Base-by-base conservation (phyloP, 305 asterid species). In the Lippia alba region DNA sequence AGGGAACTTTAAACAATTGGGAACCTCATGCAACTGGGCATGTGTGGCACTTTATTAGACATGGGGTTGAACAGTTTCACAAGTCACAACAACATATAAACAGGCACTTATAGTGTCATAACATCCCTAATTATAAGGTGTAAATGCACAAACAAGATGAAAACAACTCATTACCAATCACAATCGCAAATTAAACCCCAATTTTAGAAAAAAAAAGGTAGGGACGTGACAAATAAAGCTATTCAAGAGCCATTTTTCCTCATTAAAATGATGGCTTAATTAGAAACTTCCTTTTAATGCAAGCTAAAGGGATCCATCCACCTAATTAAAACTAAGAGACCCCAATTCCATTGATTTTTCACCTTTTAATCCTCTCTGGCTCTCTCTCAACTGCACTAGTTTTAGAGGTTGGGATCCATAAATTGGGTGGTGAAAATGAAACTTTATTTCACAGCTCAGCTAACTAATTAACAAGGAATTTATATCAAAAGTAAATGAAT, bases 361-460 rank as follows among this genome's bases (percentile, higher is more conserved):
- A 65, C 67, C 54, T 24, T 78, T 74, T 67, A 70, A 64, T 55
- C 75, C 68, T 69, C 45, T 64, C n/a, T n/a, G n/a, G n/a, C n/a
- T 24, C 30, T n/a, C n/a, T n/a, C 30, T 24, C 78, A 73, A 61
- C 81, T 63, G 69, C 69, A 69, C 61, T 44, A 2, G 8, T 44
- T 3, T 53, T 10, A 64, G 63, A 77, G 64, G 71, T 68, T 74
- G 75, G 30, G 62, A 57, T 75, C 70, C 60, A 54, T 41, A 44
- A 66, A 49, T 57, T 65, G 75, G 75, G 65, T 19, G 54, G 72
- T 65, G 79, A 75, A 48, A 56, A 56, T 59, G 72, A 74, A 81
- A 70, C 73, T 69, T 72, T 79, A 70, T 71, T 79, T 76, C 87
- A 76, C 85, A 80, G 74, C 86, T 78, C 81, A 80, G 63, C 78